These are phyloP conservation scores for Debaryomycetaceae sp. DNA, from an alignment of 1,139 yeast genomes.

Conservation along the genomic window DNA sequence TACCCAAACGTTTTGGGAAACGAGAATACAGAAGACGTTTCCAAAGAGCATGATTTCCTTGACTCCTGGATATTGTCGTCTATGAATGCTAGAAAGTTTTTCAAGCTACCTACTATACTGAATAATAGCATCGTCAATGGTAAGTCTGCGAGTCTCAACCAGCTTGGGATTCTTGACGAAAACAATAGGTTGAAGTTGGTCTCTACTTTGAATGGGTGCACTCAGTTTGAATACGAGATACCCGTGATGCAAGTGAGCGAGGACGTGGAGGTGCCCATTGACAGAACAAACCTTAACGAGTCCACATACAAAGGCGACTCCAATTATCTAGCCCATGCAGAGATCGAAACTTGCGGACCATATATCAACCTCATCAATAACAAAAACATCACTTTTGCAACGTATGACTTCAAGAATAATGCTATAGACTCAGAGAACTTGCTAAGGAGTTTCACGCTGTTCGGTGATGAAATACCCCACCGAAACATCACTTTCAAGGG, in stretches of 20 bases:
- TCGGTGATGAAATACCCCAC: slow-evolving; percentile 15
- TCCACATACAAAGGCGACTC: not conserved
- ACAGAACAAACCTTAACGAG: not conserved
- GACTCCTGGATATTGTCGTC: slow-evolving; percentile 44
- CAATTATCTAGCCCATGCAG: slow-evolving; percentile 56
- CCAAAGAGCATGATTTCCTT: slow-evolving; percentile 18
- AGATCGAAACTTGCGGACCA: slow-evolving; percentile 63
- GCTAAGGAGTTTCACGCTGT: slow-evolving; percentile 8
- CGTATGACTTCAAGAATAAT: slow-evolving; percentile 19
- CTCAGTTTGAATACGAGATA: slow-evolving; percentile 42
- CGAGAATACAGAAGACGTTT: slow-evolving; percentile 8
- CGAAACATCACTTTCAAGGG: slow-evolving; percentile 9
- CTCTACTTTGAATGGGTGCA: slow-evolving; percentile 43
- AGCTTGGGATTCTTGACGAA: slow-evolving; percentile 36
- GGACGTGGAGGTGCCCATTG: slow-evolving; percentile 2
- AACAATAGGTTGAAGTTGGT: slow-evolving; percentile 38
- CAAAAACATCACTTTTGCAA: slow-evolving; percentile 30
- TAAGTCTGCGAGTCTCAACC: slow-evolving; percentile 18
- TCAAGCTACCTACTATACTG: slow-evolving; percentile 26
- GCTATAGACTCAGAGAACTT: slow-evolving; percentile 10
- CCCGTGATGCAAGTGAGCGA: slow-evolving; percentile 25
- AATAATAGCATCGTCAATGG: slow-evolving; percentile 16
- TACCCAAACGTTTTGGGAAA: slow-evolving; percentile 20
- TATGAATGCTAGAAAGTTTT: slow-evolving; percentile 28
- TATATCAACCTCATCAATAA: slow-evolving; percentile 48